Conservation (phyloP, 192 early-diverging fungal genomes). For the Glomus cerebriforme region DNA sequence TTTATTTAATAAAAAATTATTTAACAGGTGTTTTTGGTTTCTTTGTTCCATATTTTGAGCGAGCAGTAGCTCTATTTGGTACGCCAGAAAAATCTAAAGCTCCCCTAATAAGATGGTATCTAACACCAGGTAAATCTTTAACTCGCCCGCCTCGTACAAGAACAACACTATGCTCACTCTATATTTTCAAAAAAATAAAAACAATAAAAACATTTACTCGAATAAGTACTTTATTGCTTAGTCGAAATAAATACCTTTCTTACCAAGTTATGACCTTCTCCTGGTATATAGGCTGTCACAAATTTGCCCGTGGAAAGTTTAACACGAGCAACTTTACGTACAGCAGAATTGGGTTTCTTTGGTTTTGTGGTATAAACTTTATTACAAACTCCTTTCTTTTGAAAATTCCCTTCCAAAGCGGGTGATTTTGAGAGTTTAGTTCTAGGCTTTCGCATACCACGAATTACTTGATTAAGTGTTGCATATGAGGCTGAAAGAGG, state of each 20-base stretch:
- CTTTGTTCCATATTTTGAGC: slow-evolving; percentile 96
- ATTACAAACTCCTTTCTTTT: slow-evolving; percentile 92
- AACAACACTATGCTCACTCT: slow-evolving; percentile 93
- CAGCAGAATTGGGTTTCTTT: slow-evolving; percentile 98
- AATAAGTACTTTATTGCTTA: no score
- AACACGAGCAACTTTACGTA: slow-evolving; percentile 90
- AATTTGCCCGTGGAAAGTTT: slow-evolving; percentile 91
- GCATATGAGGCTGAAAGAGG: slow-evolving; percentile 44
- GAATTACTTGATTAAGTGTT: slow-evolving; percentile 93
- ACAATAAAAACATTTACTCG: no score
- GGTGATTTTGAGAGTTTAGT: slow-evolving; percentile 72
- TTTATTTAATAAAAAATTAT: slow-evolving; percentile 9
- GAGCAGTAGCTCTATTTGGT: slow-evolving; percentile 70
- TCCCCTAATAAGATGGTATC: slow-evolving; percentile 92
- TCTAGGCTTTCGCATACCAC: slow-evolving; percentile 74
- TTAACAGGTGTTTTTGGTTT: slow-evolving; percentile 56
- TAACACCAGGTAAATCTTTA: slow-evolving; percentile 95
- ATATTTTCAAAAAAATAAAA: no score
- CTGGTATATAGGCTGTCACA: slow-evolving; percentile 95
- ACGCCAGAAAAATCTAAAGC: slow-evolving; percentile 96
- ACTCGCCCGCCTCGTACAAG: slow-evolving; percentile 94
- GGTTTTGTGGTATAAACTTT: slow-evolving; percentile 96
- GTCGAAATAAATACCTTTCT: no score
- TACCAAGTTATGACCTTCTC: slow-evolving; percentile 95
- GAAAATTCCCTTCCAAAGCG: slow-evolving; percentile 82